Base-by-base conservation (phyloP, 495 filamentous ascomycete genomes). In the Diplogelasinospora grovesii region DNA sequence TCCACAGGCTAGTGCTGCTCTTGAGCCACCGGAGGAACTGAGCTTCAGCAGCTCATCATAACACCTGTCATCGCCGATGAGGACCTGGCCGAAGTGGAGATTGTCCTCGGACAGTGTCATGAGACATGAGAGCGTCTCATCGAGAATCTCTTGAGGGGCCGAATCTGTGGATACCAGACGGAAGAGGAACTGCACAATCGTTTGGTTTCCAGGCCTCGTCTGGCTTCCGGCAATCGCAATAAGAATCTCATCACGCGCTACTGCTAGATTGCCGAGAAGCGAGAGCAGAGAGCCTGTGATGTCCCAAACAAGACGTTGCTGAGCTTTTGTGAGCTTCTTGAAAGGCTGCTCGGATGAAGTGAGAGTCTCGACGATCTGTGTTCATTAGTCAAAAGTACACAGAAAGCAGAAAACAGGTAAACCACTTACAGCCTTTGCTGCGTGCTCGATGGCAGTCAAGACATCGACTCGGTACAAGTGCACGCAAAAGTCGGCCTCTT, bases 401-500 rank as follows among this genome's bases (percentile, higher is more conserved):
- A 37, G 36, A 32, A n/a, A 15, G 2, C 5, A 27, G 13, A 23
- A n/a, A n/a, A n/a, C n/a, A n/a, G n/a, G n/a, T n/a, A n/a, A n/a
- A n/a, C n/a, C n/a, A 49, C 68, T 58, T 55, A 81, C 74, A 40
- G 63, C 66, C 33, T 66, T 57, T 13, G 67, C 58, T 29, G 69
- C 71, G 56, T 69, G 65, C 32, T 68, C 61, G 32, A 75, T 63
- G 13, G 77, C 72, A 14, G 74, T 74, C 26, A 81, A 43, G 15
- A 78, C 53, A 52, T 79, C 76, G 22, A 72, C 59, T 35, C 78
- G 57, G 43, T 68, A 80, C 38, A 82, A 52, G 39, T 80, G 74
- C n/a, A 82, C 60, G 41, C 74, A 75, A 32, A 81, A 79, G 41
- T 78, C 75, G 5, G 64, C 60, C 40, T 79, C 76, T 48, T 81